phyloP scores from a whole-genome alignment of 2,329 filamentous ascomycete species.

The Hypoxylon sp. region DNA sequence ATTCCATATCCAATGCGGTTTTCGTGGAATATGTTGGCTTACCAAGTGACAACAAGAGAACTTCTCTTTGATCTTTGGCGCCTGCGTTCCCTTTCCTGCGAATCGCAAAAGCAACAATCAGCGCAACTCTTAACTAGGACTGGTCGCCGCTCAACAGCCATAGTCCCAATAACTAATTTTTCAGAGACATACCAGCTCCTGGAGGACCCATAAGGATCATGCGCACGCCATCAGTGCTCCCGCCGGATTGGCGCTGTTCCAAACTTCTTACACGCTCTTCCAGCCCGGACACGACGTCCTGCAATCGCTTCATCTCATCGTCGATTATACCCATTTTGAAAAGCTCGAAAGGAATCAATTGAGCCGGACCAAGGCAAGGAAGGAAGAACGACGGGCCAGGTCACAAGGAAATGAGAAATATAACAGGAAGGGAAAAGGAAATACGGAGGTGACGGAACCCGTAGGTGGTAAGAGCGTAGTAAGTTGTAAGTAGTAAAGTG shows the following conservation, averaged over 20 bases:
- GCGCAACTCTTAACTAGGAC: slow-evolving; percentile 34
- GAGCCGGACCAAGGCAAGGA: slow-evolving; percentile 49
- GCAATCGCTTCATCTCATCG: slow-evolving; percentile 87
- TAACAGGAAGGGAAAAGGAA: slow-evolving; percentile 28
- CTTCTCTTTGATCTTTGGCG: slow-evolving; percentile 97
- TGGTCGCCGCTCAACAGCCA: slow-evolving; percentile 16
- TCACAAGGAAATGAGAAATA: slow-evolving; percentile 46
- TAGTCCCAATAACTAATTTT: slow-evolving; percentile 17
- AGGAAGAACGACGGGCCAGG: slow-evolving; percentile 26
- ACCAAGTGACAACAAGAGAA: slow-evolving; percentile 98
- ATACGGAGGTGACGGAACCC: slow-evolving; percentile 38
- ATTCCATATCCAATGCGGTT: slow-evolving; percentile 11
- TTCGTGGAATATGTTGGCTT: slow-evolving; percentile 59
- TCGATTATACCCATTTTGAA: slow-evolving; percentile 87
- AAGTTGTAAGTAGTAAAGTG: slow-evolving; percentile 41
- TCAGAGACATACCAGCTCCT: slow-evolving; percentile 83
- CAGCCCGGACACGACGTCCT: slow-evolving; percentile 85
- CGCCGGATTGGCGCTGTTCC: slow-evolving; percentile 78
- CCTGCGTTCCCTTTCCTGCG: slow-evolving; percentile 97
- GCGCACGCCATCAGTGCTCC: slow-evolving; percentile 78
- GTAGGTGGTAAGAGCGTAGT: slow-evolving; percentile 38
- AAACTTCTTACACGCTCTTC: slow-evolving; percentile 89
- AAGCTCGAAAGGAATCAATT: slow-evolving; percentile 42
- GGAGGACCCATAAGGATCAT: slow-evolving; percentile 99
- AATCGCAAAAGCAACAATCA: slow-evolving; percentile 32